Conservation (phyloP, 2,329 filamentous ascomycete genomes). For the Blastomyces silverae region DNA sequence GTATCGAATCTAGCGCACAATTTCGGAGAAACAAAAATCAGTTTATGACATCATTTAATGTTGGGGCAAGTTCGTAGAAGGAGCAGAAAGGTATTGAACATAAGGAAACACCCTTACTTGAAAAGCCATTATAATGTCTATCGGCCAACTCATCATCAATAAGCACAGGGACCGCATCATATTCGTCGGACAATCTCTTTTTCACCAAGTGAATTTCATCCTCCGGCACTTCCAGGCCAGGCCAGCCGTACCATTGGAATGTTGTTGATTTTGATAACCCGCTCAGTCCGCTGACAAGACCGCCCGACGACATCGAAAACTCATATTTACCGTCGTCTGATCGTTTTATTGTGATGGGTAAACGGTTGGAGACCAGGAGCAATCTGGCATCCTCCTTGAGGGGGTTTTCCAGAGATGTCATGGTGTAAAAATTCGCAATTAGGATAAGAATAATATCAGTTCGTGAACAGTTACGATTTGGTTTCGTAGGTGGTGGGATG, state of each 20-base stretch:
- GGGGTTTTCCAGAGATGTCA: conserved; percentile 34
- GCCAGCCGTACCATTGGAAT: conserved; percentile 99
- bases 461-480: not conserved
- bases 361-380: conserved; percentile 84
- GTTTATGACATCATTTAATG: not conserved
- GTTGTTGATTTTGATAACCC: conserved; percentile 86
- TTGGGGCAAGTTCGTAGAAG: not conserved
- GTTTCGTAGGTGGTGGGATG: conserved; percentile 1
- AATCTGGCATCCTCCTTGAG: conserved; percentile 46
- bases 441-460: conserved; percentile 6
- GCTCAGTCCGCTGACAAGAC: conserved; percentile 86
- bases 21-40: not conserved
- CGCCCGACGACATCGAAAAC: conserved; percentile 95
- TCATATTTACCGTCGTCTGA: conserved; percentile 84
- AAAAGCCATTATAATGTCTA: conserved; percentile 95
- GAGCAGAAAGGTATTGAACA: not conserved
- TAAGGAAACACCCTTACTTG: conserved; percentile 56
- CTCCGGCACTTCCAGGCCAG: conserved; percentile 83
- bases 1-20: conserved; percentile 68
- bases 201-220: conserved; percentile 68
- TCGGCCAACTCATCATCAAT: conserved; percentile 90
- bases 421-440: conserved; percentile 18
- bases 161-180: conserved; percentile 85
- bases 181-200: conserved; percentile 73
- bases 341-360: conserved; percentile 94